Evolutionary conservation across 306 rosid species (phyloP).

Genomic region (Quercus bicolor): DNA sequence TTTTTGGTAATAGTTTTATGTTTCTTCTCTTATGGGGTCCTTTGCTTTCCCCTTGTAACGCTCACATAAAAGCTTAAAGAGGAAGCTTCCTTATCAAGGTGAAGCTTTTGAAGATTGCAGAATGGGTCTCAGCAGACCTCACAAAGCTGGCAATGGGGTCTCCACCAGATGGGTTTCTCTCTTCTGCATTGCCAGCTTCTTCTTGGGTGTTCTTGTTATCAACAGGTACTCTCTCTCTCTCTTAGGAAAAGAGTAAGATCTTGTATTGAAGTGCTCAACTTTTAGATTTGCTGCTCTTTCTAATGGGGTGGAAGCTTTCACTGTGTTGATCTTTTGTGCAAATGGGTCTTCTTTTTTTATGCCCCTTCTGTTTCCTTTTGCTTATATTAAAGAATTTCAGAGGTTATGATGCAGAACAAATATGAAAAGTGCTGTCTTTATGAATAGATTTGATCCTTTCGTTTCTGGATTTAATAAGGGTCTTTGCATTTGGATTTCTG

Average conservation of each 20-base stretch:
- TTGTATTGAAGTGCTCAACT: slow-evolving; percentile 21
- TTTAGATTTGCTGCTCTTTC: slow-evolving; percentile 14
- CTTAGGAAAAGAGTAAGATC: slow-evolving; percentile 18
- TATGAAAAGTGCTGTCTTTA: not conserved
- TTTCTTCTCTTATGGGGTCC: slow-evolving; percentile 23
- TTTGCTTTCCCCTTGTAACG: slow-evolving; percentile 8
- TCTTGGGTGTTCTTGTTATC: slow-evolving; percentile 54
- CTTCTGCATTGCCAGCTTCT: slow-evolving; percentile 57
- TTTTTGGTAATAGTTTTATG: not conserved
- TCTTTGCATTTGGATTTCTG: slow-evolving; percentile 1
- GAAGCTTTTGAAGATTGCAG: slow-evolving; percentile 19
- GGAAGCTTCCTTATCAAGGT: slow-evolving; percentile 28
- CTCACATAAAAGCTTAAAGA: not conserved
- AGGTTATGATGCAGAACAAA: too few relatives aligned
- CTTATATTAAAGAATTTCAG: too few relatives aligned
- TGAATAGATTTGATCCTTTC: not conserved
- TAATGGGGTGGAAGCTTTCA: not conserved
- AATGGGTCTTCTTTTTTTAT: not conserved
- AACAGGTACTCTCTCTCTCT: slow-evolving; percentile 37
- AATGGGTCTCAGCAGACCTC: slow-evolving; percentile 57
- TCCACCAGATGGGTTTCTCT: slow-evolving; percentile 57
- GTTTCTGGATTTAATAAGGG: slow-evolving; percentile 14
- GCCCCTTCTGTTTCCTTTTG: not conserved
- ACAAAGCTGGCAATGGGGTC: slow-evolving; percentile 49
- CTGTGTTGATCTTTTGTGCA: slow-evolving; percentile 1